Evolutionary conservation across 2,329 filamentous ascomycete genomes (phyloP).

Genomic region (Ceratocystis ficicola): DNA sequence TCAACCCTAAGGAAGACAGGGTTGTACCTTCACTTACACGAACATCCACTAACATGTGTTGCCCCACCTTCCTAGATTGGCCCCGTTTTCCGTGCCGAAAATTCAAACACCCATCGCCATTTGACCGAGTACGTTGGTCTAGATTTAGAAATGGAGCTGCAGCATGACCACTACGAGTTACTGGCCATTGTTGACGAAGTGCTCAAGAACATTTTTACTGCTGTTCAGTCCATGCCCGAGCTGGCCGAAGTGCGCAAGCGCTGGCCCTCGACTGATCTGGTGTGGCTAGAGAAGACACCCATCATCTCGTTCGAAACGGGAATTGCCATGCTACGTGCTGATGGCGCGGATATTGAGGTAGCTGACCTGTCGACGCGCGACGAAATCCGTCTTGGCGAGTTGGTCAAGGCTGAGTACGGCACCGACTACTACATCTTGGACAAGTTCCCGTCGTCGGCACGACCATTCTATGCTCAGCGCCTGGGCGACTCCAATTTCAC

Average conservation of each 20-base stretch:
- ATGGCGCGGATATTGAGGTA: conserved; percentile 55
- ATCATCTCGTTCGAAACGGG: conserved; percentile 69
- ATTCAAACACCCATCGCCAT: conserved; percentile 89
- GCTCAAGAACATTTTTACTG: conserved; percentile 57
- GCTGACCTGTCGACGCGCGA: conserved; percentile 78
- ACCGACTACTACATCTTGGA: conserved; percentile 92
- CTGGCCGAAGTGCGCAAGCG: conserved; percentile 69
- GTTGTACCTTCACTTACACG: not conserved
- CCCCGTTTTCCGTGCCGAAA: conserved; percentile 84
- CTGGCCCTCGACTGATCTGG: conserved; percentile 75
- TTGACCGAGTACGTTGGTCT: conserved; percentile 89
- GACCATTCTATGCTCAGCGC: conserved; percentile 86
- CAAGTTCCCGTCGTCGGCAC: conserved; percentile 74
- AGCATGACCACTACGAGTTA: conserved; percentile 80
- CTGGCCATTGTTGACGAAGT: conserved; percentile 65
- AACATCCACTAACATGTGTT: not conserved
- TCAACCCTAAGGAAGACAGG: not conserved
- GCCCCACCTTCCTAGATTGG: conserved; percentile 40
- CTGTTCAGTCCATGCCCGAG: conserved; percentile 44
- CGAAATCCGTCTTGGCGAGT: conserved; percentile 71
- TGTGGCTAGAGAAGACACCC: conserved; percentile 76
- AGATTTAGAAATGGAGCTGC: conserved; percentile 85
- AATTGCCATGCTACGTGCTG: conserved; percentile 69
- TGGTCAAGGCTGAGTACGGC: conserved; percentile 74
- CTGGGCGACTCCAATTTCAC: conserved; percentile 63